phyloP scores from a whole-genome alignment of 805 yeast genomes.

The Starmerella tilneyi region DNA sequence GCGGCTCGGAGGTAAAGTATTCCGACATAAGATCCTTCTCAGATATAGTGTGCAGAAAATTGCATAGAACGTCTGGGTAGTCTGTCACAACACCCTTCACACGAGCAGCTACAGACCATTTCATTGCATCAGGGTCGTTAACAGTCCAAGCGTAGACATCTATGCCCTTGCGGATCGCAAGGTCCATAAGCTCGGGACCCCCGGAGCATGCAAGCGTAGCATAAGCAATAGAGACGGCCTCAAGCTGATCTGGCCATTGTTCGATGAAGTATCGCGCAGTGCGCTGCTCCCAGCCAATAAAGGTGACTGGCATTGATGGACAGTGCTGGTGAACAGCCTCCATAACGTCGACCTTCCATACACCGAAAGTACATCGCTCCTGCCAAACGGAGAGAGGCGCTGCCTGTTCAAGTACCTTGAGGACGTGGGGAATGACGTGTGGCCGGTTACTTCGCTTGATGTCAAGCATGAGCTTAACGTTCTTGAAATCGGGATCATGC shows the following conservation, averaged over 20 bases:
- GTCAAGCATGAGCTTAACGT: slow-evolving; percentile 40
- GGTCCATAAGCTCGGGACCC: slow-evolving; percentile 31
- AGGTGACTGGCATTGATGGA: slow-evolving; percentile 31
- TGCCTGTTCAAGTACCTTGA: slow-evolving; percentile 32
- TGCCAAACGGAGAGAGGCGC: slow-evolving; percentile 40
- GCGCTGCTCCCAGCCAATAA: slow-evolving; percentile 34
- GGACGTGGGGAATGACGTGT: slow-evolving; percentile 35
- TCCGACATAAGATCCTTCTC: slow-evolving; percentile 25
- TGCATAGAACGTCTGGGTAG: slow-evolving; percentile 28
- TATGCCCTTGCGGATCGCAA: slow-evolving; percentile 30
- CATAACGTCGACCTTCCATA: slow-evolving; percentile 44
- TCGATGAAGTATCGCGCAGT: slow-evolving; percentile 31
- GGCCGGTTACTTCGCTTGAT: slow-evolving; percentile 42
- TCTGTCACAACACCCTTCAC: slow-evolving; percentile 39
- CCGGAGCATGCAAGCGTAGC: slow-evolving; percentile 38
- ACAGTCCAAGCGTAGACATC: slow-evolving; percentile 46
- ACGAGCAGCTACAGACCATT: slow-evolving; percentile 31
- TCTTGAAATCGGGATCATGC: slow-evolving; percentile 27
- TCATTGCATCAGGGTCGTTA: slow-evolving; percentile 34
- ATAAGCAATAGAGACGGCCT: slow-evolving; percentile 44
- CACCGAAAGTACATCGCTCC: slow-evolving; percentile 39
- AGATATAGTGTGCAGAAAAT: slow-evolving; percentile 21
- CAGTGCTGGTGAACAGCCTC: slow-evolving; percentile 35
- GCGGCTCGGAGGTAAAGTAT: slow-evolving; percentile 26
- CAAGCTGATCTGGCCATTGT: slow-evolving; percentile 39